Percentiles rank a stretch among this genome's conserved stretches.
Evolutionary conservation across 192 early-diverging fungal species (phyloP).

Genomic region (Backusella luteola): DNA sequence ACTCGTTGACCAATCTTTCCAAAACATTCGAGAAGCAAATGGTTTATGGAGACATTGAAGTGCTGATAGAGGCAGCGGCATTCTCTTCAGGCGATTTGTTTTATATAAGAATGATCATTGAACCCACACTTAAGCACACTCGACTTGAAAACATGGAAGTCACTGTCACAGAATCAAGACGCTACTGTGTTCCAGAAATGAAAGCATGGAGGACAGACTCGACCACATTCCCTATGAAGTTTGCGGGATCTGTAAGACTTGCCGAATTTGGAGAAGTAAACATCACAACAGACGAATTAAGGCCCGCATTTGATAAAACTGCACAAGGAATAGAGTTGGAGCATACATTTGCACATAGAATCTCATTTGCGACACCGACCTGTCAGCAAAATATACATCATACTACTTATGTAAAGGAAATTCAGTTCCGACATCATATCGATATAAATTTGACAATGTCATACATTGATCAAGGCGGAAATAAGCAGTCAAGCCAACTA

Average conservation of each 20-base stretch:
- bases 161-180: conserved; percentile 15
- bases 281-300: background rate
- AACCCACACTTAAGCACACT: conserved; percentile 18
- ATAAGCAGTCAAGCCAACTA: background rate
- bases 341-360: conserved; percentile 17
- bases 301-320: conserved; percentile 12
- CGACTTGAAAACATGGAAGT: conserved; percentile 24
- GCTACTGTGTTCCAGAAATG: conserved; percentile 20
- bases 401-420: conserved; percentile 28
- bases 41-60: conserved; percentile 14
- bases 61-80: conserved; percentile 24
- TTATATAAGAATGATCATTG: conserved; percentile 15
- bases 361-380: conserved; percentile 27
- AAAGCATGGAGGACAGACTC: conserved; percentile 18
- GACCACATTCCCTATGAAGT: conserved; percentile 1
- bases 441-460: conserved; percentile 26
- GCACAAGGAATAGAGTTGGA: conserved; percentile 7
- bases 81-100: conserved; percentile 30
- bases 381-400: conserved; percentile 30
- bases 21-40: conserved; percentile 30
- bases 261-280: background rate
- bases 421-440: conserved; percentile 27
- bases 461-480: conserved; percentile 9
- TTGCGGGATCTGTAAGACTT: conserved; percentile 10
- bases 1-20: conserved; percentile 19